These are phyloP conservation scores for Passalora sequoiae DNA, from an alignment of 2,329 filamentous ascomycete species.

Conservation along the genomic window DNA sequence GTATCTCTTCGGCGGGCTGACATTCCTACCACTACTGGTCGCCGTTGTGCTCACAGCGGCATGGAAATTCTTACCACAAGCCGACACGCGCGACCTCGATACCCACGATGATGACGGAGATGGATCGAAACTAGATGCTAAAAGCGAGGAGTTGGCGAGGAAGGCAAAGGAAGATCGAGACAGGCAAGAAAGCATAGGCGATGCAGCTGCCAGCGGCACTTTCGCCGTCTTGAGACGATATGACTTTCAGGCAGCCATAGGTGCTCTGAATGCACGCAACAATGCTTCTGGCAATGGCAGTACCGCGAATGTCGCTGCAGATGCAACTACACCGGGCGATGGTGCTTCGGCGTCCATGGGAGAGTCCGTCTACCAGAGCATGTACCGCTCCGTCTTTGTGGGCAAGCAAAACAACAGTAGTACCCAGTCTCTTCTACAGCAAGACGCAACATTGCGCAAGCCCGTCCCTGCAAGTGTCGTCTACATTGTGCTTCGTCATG, in stretches of 20 bases:
- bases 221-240: conserved; percentile 32
- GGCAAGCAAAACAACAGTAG: conserved; percentile 52
- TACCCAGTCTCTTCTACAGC: conserved; percentile 22
- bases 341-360: conserved; percentile 51
- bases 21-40: conserved; percentile 72
- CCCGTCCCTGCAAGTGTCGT: conserved; percentile 26
- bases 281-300: conserved; percentile 9
- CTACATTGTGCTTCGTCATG: conserved; percentile 59
- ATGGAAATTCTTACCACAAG: conserved; percentile 55
- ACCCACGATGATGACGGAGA: conserved; percentile 1
- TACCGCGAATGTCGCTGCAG: conserved; percentile 2
- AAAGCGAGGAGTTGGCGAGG: conserved; percentile 6
- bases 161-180: conserved; percentile 10
- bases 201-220: conserved; percentile 28
- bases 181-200: conserved; percentile 9
- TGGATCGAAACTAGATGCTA: not conserved
- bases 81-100: too few relatives aligned
- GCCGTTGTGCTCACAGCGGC: conserved; percentile 58
- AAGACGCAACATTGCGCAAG: conserved; percentile 15
- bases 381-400: conserved; percentile 96
- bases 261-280: conserved; percentile 25
- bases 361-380: conserved; percentile 93
- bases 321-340: conserved; percentile 3
- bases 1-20: conserved; percentile 82
- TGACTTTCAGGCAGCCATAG: conserved; percentile 29